Base-by-base conservation (phyloP, 345 rosid species). In the Erodium maritimum region DNA sequence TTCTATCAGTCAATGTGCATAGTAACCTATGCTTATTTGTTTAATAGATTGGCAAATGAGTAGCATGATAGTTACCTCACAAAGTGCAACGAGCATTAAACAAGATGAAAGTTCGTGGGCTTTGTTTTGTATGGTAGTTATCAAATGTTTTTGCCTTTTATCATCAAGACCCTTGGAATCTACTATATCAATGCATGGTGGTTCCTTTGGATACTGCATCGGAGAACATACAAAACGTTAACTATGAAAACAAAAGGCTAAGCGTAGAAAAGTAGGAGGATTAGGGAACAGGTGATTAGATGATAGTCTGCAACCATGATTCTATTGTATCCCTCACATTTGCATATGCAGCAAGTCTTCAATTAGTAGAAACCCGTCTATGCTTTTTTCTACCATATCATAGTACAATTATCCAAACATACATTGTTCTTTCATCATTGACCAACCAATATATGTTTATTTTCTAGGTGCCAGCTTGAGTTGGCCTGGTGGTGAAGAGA, bases 121-220 rank as follows among this genome's bases (percentile, higher is more conserved):
- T 75, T 72, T 81, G 56, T 80, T 74, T 62, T 66, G 75, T 62
- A 86, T 73, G 16, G 73, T 68, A 33, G 67, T 67, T 24, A 82
- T 63, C 70, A 91, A 72, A 64, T 67, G 71, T 54, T 80, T 82
- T 70, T 79, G 75, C 76, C 98, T 84, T 67, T 67, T 69, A 23
- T 69, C 78, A 67, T 91, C 95, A 61, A 91, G 95, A 63, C 96
- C 98, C 80, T 88, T 88, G 57, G 87, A 81, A 23, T 88, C 96
- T 58, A 80, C 62, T 60, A 88, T 67, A 60, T 81, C 67, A 56
- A 84, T 73, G n/a, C 19, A 16, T 62, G 96, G 98, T 17, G 79
- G 87, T 58, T 84, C 82, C 59, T 80, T 71, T 5, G 93, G 95
- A 78, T 91, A 91, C 98, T 91, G 67, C 23, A 60, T 62, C 7